Conservation (phyloP, 345 rosid species). For the Aquilaria sinensis region DNA sequence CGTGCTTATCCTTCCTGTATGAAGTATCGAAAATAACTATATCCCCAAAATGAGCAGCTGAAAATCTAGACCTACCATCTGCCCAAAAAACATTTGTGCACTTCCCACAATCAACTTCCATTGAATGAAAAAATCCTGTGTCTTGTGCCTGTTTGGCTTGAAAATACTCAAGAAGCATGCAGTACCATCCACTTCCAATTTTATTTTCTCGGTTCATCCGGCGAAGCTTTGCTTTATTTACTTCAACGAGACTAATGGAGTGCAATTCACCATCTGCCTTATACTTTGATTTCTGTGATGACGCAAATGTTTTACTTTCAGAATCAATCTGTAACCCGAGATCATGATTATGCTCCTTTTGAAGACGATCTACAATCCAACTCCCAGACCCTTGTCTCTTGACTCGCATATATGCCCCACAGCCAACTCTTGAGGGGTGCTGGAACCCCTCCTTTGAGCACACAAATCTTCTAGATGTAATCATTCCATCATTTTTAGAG, state of each 20-base stretch:
- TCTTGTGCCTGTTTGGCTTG: slow-evolving; percentile 77
- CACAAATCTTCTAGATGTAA: slow-evolving; percentile 85
- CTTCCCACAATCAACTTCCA: slow-evolving; percentile 50
- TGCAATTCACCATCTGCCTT: slow-evolving; percentile 44
- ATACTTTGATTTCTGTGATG: slow-evolving; percentile 54
- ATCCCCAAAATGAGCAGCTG: slow-evolving; percentile 88
- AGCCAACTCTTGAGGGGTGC: slow-evolving; percentile 90
- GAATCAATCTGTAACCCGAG: slow-evolving; percentile 33
- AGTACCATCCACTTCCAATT: slow-evolving; percentile 74
- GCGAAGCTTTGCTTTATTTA: slow-evolving; percentile 23
- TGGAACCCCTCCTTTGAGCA: slow-evolving; percentile 96
- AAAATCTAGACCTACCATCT: slow-evolving; percentile 83
- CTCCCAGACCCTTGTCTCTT: slow-evolving; percentile 73
- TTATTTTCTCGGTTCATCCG: slow-evolving; percentile 35
- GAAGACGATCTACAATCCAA: slow-evolving; percentile 83
- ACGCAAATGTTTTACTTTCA: slow-evolving; percentile 23
- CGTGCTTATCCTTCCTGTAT: slow-evolving; percentile 49
- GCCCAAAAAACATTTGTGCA: slow-evolving; percentile 86
- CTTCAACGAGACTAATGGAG: slow-evolving; percentile 34
- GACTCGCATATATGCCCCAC: slow-evolving; percentile 92
- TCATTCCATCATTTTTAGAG: slow-evolving; percentile 69
- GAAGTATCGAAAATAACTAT: slow-evolving; percentile 65
- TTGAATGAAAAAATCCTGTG: slow-evolving; percentile 73
- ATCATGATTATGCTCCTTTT: slow-evolving; percentile 78
- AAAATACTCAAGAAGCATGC: slow-evolving; percentile 61